Evolutionary conservation across 2,329 filamentous ascomycete species (phyloP).

Genomic region (Neophaeococcomyces aloes): DNA sequence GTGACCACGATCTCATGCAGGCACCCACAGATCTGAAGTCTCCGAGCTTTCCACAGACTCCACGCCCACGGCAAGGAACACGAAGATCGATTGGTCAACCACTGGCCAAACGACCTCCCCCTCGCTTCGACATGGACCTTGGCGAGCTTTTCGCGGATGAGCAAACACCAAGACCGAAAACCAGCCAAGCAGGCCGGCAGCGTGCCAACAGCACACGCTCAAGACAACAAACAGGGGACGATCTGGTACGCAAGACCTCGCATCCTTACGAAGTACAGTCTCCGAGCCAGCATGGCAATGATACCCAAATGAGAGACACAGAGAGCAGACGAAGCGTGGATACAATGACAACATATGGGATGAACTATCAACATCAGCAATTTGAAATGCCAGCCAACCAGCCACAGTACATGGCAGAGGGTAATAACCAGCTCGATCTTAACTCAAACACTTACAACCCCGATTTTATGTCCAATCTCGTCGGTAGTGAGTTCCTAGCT

Average conservation of each 20-base stretch:
- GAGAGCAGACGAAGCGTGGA: neutral
- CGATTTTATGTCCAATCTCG: slow-evolving; percentile 21
- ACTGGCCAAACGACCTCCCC: slow-evolving; percentile 33
- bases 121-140: slow-evolving; percentile 50
- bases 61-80: slow-evolving; percentile 11
- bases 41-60: slow-evolving; percentile 6
- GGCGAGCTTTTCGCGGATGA: slow-evolving; percentile 42
- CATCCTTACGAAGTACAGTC: neutral
- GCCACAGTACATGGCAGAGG: neutral
- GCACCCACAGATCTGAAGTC: neutral
- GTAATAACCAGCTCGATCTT: neutral
- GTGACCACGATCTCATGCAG: neutral
- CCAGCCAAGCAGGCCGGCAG: neutral
- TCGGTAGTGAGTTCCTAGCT: slow-evolving; percentile 20
- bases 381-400: neutral
- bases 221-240: neutral
- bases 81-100: neutral
- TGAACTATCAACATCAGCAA: neutral
- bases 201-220: neutral
- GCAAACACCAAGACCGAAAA: slow-evolving; percentile 20
- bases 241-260: neutral
- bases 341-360: neutral
- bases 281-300: neutral
- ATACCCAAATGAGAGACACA: neutral
- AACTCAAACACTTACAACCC: slow-evolving; percentile 18